These are phyloP conservation scores for Fraxinus pennsylvanica DNA, from an alignment of 257 asterid genomes.

Conservation along the genomic window DNA sequence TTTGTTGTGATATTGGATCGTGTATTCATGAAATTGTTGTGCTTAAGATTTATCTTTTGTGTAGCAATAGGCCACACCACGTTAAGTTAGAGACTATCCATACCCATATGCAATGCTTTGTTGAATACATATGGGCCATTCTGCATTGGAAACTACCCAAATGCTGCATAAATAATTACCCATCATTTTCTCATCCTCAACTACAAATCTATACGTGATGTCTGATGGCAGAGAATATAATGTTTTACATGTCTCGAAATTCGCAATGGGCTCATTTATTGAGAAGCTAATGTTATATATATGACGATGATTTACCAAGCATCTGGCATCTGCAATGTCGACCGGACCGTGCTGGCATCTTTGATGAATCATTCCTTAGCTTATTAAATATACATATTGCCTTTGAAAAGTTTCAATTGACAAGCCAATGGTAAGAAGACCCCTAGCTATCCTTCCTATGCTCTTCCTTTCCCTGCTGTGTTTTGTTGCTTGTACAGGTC, in stretches of 20 bases:
- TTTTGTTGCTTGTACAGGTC: conserved; percentile 22
- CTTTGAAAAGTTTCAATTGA: neutral
- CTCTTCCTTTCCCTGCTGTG: conserved; percentile 14
- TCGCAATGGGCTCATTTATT: neutral
- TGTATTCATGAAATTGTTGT: neutral
- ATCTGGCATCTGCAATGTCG: neutral
- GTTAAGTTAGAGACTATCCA: neutral
- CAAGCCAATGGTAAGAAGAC: neutral
- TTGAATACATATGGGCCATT: neutral
- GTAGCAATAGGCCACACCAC: no score
- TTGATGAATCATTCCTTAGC: neutral
- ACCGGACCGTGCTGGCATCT: neutral
- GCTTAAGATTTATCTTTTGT: no score
- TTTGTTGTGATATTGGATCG: conserved; percentile 13
- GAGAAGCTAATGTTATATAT: conserved; percentile 3
- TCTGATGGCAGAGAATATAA: neutral
- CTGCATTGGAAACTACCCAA: no score
- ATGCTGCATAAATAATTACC: no score
- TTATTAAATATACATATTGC: no score
- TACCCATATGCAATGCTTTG: neutral
- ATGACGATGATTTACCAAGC: neutral
- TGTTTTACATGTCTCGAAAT: conserved; percentile 20
- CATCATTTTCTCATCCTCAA: no score
- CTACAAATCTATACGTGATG: neutral
- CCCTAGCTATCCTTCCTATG: conserved; percentile 5